Conservation (phyloP, 2,329 filamentous ascomycete genomes). For the Sporothrix euskadiensis region DNA sequence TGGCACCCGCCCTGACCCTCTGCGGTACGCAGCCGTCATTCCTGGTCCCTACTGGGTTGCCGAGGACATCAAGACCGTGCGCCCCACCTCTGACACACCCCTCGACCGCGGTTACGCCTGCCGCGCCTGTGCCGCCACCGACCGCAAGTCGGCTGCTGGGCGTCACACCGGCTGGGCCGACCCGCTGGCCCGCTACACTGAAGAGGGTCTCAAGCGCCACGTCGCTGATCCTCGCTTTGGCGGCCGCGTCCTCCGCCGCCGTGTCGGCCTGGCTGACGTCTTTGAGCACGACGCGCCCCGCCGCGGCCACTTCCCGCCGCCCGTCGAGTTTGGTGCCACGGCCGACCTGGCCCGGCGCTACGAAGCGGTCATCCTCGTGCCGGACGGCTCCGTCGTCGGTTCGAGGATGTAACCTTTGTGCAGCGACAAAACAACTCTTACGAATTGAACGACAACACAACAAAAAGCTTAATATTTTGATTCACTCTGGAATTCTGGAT, state of each 20-base stretch:
- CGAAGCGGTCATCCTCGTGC: constrained; percentile 22
- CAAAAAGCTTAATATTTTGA: background rate
- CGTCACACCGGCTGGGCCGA: constrained; percentile 31
- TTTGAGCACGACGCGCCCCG: constrained; percentile 31
- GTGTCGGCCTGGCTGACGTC: background rate
- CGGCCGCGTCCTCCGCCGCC: constrained; percentile 29
- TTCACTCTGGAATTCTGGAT: background rate
- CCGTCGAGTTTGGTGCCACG: constrained; percentile 29
- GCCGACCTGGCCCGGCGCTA: constrained; percentile 30
- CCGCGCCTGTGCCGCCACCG: constrained; percentile 30
- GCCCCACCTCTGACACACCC: background rate
- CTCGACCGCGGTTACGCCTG: constrained; percentile 30
- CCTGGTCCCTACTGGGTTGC: constrained; percentile 31
- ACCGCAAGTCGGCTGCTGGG: constrained; percentile 14
- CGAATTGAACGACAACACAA: background rate
- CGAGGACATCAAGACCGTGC: background rate
- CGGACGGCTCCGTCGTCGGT: constrained; percentile 19
- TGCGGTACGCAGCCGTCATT: constrained; percentile 32
- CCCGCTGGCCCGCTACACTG: constrained; percentile 31
- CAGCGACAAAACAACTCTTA: too few species aligned
- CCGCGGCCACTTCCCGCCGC: constrained; percentile 27
- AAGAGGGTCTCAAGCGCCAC: constrained; percentile 28
- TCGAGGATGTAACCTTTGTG: background rate
- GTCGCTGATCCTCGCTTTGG: constrained; percentile 29
- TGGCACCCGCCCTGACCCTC: constrained; percentile 25